Percentiles rank a stretch among this genome's conserved stretches.
phyloP scores from a whole-genome alignment of 2,329 filamentous ascomycete species.

The Venturia carpophila region DNA sequence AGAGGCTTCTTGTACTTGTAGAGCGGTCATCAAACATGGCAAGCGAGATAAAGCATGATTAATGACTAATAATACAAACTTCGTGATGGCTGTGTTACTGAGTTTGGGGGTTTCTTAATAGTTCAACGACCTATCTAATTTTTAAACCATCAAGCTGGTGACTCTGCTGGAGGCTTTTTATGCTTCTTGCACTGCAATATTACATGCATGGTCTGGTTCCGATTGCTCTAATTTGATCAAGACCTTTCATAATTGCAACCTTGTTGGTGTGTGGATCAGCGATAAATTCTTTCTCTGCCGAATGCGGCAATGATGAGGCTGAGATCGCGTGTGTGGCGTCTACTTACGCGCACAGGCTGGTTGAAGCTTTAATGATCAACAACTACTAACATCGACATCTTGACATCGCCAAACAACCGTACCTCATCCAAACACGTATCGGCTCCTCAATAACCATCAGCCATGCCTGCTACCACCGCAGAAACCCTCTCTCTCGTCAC shows the following conservation, averaged over 20 bases:
- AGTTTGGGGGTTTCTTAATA: neutral
- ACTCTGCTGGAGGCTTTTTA: too few relatives aligned
- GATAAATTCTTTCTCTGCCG: neutral
- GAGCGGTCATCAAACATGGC: neutral
- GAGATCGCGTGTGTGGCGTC: neutral
- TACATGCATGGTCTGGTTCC: too few relatives aligned
- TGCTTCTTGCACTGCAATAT: too few relatives aligned
- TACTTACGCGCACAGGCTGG: constrained; percentile 4
- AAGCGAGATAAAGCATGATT: neutral
- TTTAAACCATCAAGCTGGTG: too few relatives aligned
- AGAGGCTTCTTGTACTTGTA: neutral
- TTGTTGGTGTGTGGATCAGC: too few relatives aligned
- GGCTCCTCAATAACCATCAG: constrained; percentile 5
- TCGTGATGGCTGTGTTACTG: neutral
- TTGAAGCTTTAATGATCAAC: constrained; percentile 14
- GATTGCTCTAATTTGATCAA: too few relatives aligned
- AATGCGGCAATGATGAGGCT: constrained; percentile 5
- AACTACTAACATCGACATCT: constrained; percentile 1
- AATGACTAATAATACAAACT: neutral
- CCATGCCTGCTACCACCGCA: constrained; percentile 92
- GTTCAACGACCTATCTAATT: neutral
- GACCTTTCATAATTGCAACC: too few relatives aligned
- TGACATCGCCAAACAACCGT: neutral
- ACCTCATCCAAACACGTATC: constrained; percentile 2
- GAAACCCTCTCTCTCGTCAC: constrained; percentile 93